These are phyloP conservation scores for Volvariella volvacea DNA, from an alignment of 1,284 basidiomycete species.

Conservation along the genomic window DNA sequence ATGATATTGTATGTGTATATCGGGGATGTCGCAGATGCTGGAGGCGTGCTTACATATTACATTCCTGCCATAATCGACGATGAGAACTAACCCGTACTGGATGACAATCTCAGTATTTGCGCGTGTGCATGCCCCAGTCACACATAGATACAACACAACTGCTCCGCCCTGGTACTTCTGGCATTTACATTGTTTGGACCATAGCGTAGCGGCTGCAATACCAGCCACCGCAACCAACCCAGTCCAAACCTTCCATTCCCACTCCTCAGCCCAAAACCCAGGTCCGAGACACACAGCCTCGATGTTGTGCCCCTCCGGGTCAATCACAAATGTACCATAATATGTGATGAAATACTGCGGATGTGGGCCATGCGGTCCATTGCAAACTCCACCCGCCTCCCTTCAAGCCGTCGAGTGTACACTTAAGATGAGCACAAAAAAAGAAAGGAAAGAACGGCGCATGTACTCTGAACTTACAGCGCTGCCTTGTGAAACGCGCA, in stretches of 20 bases:
- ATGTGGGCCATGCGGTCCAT: constrained; percentile 16
- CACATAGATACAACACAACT: no score
- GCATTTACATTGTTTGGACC: no score
- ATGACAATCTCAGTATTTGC: no score
- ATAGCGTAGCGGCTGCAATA: neutral
- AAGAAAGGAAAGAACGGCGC: no score
- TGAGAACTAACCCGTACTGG: constrained; percentile 14
- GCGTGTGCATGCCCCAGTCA: no score
- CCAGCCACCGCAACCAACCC: neutral
- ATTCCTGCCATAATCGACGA: constrained; percentile 58
- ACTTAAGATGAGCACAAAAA: no score
- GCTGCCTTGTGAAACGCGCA: constrained; percentile 17
- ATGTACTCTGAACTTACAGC: constrained; percentile 15
- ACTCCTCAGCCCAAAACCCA: constrained; percentile 7
- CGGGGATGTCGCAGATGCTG: constrained; percentile 74
- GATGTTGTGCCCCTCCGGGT: constrained; percentile 13
- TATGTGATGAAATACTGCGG: constrained; percentile 12
- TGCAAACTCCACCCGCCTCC: constrained; percentile 16
- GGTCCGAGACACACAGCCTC: constrained; percentile 12
- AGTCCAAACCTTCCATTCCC: constrained; percentile 7
- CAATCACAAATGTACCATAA: constrained; percentile 13
- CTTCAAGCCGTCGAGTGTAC: constrained; percentile 8
- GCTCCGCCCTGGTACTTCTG: no score
- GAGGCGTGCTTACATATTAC: constrained; percentile 86
- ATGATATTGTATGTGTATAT: constrained; percentile 89